phyloP scores from a whole-genome alignment of 208 protist genomes.

The Crithidia fasciculata region DNA sequence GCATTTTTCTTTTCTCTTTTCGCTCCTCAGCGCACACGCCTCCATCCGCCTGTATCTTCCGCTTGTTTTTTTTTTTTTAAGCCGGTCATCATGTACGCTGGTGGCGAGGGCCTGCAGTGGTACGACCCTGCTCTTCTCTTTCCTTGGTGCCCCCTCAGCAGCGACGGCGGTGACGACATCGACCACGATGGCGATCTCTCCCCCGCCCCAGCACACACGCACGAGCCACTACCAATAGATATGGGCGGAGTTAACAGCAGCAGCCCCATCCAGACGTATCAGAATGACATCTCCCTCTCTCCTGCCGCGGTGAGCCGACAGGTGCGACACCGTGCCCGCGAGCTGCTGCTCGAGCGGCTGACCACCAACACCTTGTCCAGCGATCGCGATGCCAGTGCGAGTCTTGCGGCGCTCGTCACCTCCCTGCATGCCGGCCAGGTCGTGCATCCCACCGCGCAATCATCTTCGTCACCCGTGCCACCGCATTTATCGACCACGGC shows the following conservation, averaged over 20 bases:
- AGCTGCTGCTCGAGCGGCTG: conserved; percentile 17
- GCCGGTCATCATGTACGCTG: conserved; percentile 37
- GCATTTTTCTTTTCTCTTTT: no score
- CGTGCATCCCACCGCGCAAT: background rate
- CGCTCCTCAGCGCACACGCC: no score
- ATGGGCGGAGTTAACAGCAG: no score
- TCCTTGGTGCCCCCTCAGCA: conserved; percentile 21
- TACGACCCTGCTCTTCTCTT: conserved; percentile 49
- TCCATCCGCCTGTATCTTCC: conserved; percentile 7
- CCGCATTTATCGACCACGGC: no score
- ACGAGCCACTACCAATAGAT: background rate
- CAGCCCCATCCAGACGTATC: no score
- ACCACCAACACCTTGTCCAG: conserved; percentile 23
- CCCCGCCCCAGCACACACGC: background rate
- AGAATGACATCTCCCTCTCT: background rate
- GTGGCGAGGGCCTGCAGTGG: conserved; percentile 44
- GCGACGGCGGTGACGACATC: conserved; percentile 14
- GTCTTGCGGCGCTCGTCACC: conserved; percentile 6
- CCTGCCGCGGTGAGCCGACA: background rate
- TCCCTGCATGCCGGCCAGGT: conserved; percentile 11
- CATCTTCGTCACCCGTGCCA: no score
- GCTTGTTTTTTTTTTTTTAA: background rate
- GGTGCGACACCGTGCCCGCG: conserved; percentile 12
- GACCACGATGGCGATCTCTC: background rate
- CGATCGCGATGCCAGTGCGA: conserved; percentile 14